phyloP scores from a whole-genome alignment of 2,329 filamentous ascomycete genomes.

The Westerdykella aurantiaca region DNA sequence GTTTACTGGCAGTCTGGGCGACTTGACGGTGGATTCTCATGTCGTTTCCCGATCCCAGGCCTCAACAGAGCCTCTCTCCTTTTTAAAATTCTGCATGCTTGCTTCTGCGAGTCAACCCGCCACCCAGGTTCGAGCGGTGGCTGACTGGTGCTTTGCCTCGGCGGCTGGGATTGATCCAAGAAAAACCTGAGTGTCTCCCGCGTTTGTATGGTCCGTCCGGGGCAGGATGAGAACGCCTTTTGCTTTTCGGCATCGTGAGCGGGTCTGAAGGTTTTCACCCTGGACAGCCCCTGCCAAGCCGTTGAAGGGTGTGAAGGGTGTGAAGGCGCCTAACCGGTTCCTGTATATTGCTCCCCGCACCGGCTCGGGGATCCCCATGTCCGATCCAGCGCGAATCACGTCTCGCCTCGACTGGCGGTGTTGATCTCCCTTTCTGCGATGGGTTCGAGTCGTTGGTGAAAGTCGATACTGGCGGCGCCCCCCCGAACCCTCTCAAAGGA shows the following conservation, averaged over 20 bases:
- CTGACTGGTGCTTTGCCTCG: too few species aligned
- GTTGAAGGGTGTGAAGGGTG: slow-evolving; percentile 4
- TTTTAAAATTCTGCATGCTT: neutral
- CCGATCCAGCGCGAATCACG: slow-evolving; percentile 21
- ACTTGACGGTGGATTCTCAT: too few species aligned
- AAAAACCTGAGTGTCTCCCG: too few species aligned
- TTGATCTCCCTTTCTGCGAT: neutral
- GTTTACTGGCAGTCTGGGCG: too few species aligned
- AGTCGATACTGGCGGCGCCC: too few species aligned
- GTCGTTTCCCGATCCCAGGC: too few species aligned
- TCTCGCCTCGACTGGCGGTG: neutral
- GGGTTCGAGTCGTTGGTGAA: too few species aligned
- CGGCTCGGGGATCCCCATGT: slow-evolving; percentile 15
- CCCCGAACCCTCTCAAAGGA: too few species aligned
- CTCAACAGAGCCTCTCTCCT: too few species aligned
- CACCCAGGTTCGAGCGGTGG: neutral
- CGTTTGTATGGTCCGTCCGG: neutral
- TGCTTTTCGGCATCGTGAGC: too few species aligned
- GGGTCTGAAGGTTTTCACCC: neutral
- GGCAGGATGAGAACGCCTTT: slow-evolving; percentile 3
- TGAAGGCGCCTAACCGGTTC: slow-evolving; percentile 22
- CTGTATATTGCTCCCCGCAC: slow-evolving; percentile 15
- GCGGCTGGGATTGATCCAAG: too few species aligned
- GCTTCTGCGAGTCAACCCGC: neutral
- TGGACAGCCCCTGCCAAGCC: slow-evolving; percentile 28